These are phyloP conservation scores for Blastobotrys aristatus DNA, from an alignment of 1,139 yeast genomes.

Conservation along the genomic window DNA sequence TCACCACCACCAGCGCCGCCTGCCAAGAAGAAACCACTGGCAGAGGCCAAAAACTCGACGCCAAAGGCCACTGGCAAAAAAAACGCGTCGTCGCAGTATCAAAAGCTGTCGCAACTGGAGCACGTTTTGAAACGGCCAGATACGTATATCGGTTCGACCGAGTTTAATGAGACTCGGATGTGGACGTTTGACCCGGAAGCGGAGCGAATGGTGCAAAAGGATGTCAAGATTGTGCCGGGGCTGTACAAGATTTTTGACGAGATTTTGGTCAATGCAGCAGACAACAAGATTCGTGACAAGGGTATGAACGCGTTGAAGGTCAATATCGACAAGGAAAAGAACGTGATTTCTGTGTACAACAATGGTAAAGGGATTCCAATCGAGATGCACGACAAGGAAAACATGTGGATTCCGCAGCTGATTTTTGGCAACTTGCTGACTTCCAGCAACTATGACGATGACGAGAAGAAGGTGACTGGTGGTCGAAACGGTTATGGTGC, in stretches of 20 bases:
- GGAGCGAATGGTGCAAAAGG: slow-evolving; percentile 58
- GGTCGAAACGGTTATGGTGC: slow-evolving; percentile 99
- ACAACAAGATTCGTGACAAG: slow-evolving; percentile 94
- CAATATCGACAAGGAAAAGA: slow-evolving; percentile 67
- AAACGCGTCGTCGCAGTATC: slow-evolving; percentile 76
- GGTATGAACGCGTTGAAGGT: slow-evolving; percentile 82
- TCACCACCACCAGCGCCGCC: slow-evolving; percentile 12
- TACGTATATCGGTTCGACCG: slow-evolving; percentile 95
- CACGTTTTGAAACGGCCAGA: slow-evolving; percentile 97
- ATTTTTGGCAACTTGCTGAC: slow-evolving; percentile 94
- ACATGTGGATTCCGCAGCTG: slow-evolving; percentile 90
- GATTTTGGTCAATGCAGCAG: slow-evolving; percentile 96
- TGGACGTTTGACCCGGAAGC: slow-evolving; percentile 77
- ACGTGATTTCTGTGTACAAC: slow-evolving; percentile 73
- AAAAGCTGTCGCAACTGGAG: slow-evolving; percentile 87
- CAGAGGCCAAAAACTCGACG: neutral
- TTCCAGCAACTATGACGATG: slow-evolving; percentile 93
- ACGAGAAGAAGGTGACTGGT: slow-evolving; percentile 94
- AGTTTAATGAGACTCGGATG: slow-evolving; percentile 68
- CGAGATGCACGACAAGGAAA: slow-evolving; percentile 87
- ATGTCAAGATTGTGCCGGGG: slow-evolving; percentile 88
- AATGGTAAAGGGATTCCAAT: slow-evolving; percentile 97
- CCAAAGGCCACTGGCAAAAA: slow-evolving; percentile 11
- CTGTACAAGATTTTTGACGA: slow-evolving; percentile 95
- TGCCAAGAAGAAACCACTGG: slow-evolving; percentile 14